phyloP scores from a whole-genome alignment of 257 asterid genomes.

The Solanum boliviense region DNA sequence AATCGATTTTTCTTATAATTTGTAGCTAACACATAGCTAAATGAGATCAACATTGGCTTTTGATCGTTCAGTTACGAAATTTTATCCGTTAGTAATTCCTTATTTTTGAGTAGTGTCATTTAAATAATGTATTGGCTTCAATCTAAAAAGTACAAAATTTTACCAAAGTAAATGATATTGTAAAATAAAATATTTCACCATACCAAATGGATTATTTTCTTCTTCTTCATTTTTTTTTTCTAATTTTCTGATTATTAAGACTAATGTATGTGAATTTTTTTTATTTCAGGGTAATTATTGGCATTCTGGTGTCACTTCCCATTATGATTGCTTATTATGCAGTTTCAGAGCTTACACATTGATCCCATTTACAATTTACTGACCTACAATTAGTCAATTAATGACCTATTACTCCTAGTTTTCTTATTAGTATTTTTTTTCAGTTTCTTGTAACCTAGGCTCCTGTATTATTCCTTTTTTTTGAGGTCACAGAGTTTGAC shows the following conservation, averaged over 20 bases:
- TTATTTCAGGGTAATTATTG: conserved; percentile 14
- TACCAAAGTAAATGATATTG: background rate
- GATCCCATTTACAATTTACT: background rate
- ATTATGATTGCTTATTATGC: conserved; percentile 14
- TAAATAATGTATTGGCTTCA: background rate
- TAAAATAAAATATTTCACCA: background rate
- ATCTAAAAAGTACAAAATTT: too few relatives aligned
- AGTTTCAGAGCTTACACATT: conserved; percentile 8
- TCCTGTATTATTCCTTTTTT: background rate
- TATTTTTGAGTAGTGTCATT: too few relatives aligned
- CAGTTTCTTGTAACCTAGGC: background rate
- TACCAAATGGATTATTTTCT: background rate
- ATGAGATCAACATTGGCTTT: background rate
- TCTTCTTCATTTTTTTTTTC: too few relatives aligned
- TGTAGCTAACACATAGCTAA: background rate
- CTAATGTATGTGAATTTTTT: background rate
- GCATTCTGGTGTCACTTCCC: conserved; percentile 15
- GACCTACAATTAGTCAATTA: background rate
- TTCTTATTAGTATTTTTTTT: background rate
- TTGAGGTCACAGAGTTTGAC: background rate
- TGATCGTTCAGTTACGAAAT: too few relatives aligned
- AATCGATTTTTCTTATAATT: too few relatives aligned
- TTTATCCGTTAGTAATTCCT: too few relatives aligned
- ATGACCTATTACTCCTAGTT: background rate
- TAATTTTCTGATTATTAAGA: too few relatives aligned